Evolutionary conservation across 371 early-diverging fungal species (phyloP).

Genomic region (Mortierella sp.): DNA sequence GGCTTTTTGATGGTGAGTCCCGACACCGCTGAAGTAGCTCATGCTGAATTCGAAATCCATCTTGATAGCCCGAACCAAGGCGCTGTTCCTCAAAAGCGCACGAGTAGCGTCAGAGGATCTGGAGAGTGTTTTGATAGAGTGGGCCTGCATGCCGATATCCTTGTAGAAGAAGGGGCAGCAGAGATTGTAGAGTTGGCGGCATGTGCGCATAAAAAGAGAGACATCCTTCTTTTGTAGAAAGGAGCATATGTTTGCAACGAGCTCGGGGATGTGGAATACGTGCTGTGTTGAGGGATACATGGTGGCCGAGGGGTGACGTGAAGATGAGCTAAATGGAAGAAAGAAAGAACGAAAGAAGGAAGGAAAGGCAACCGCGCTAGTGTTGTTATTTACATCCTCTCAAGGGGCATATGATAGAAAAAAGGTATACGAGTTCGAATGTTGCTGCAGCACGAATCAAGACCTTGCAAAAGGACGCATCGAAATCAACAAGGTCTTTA

Average conservation of each 20-base stretch:
- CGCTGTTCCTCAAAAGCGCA: neutral
- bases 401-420: too few species aligned
- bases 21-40: neutral
- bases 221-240: neutral
- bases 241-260: neutral
- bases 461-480: too few species aligned
- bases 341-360: too few species aligned
- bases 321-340: too few species aligned
- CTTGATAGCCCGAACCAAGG: neutral
- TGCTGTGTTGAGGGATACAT: too few species aligned
- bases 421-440: too few species aligned
- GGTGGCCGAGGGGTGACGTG: too few species aligned
- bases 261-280: too few species aligned
- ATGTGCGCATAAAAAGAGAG: neutral
- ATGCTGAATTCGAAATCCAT: neutral
- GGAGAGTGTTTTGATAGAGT: neutral
- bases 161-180: neutral
- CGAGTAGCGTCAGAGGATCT: neutral
- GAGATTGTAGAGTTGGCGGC: neutral
- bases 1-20: neutral
- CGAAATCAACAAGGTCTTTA: too few species aligned
- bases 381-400: too few species aligned
- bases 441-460: too few species aligned
- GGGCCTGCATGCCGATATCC: neutral
- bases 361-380: too few species aligned